These are phyloP conservation scores for Coprinellus micaceus DNA, from an alignment of 768 basidiomycete genomes.

Conservation along the genomic window DNA sequence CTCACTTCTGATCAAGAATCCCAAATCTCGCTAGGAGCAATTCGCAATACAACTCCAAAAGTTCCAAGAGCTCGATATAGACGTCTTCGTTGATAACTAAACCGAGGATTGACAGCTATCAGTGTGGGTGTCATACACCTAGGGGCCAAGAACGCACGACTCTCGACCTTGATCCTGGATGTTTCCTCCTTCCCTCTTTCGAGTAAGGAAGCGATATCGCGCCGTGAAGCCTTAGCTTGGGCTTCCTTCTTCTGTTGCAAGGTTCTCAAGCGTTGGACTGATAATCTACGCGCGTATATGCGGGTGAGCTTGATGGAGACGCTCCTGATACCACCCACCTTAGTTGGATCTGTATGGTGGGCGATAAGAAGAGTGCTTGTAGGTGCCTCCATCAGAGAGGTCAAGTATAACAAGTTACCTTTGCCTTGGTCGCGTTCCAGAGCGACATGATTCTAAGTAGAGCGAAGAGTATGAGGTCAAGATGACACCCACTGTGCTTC, in stretches of 20 bases:
- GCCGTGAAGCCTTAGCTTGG: conserved; percentile 61
- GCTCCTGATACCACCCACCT: conserved; percentile 27
- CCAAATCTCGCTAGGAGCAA: conserved; percentile 91
- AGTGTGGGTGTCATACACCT: conserved; percentile 15
- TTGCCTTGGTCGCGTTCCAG: conserved; percentile 30
- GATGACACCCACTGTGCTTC: neutral
- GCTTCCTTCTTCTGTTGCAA: conserved; percentile 92
- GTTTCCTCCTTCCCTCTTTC: conserved; percentile 82
- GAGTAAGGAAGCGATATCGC: conserved; percentile 78
- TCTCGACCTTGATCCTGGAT: conserved; percentile 82
- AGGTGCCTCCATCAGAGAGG: neutral
- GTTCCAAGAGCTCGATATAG: conserved; percentile 82
- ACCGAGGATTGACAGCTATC: conserved; percentile 2
- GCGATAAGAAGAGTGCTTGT: neutral
- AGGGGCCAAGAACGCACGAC: conserved; percentile 46
- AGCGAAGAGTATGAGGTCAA: neutral
- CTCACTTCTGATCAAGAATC: conserved; percentile 84
- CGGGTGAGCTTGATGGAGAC: neutral
- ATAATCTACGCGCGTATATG: conserved; percentile 47
- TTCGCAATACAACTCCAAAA: conserved; percentile 93
- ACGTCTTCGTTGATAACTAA: conserved; percentile 83
- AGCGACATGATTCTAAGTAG: conserved; percentile 11
- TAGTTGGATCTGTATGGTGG: conserved; percentile 36
- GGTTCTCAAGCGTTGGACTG: conserved; percentile 80
- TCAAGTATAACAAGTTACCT: conserved; percentile 18